Conservation (phyloP, 2,329 filamentous ascomycete species). For the Ceratocystis variospora region DNA sequence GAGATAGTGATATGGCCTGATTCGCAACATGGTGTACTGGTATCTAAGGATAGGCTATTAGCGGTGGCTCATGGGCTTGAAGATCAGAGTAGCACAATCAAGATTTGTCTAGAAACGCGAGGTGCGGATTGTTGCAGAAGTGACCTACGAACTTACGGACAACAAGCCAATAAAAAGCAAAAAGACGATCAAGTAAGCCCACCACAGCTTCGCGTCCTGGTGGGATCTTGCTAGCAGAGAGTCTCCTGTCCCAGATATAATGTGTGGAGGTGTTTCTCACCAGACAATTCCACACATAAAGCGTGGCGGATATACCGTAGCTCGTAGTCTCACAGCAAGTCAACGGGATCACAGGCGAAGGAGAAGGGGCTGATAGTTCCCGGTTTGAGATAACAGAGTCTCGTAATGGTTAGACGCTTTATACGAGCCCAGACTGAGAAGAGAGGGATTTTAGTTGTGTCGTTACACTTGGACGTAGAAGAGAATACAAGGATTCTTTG, state of each 20-base stretch:
- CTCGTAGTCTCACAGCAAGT: not conserved
- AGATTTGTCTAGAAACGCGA: not conserved
- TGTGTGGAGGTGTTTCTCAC: not conserved
- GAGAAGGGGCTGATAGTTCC: not conserved
- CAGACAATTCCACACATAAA: not conserved
- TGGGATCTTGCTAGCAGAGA: not conserved
- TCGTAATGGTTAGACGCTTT: not conserved
- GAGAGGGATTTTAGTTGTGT: not conserved
- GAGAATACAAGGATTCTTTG: no score
- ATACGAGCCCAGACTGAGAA: not conserved
- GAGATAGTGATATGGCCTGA: not conserved
- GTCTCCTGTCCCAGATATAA: not conserved
- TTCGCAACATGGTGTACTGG: no score
- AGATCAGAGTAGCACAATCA: not conserved
- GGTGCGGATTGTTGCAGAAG: not conserved
- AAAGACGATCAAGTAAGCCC: not conserved
- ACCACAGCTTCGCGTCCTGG: not conserved
- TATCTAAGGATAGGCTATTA: no score
- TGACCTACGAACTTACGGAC: not conserved
- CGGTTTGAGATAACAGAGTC: slow-evolving; percentile 1
- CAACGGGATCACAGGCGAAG: not conserved
- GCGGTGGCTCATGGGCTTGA: no score
- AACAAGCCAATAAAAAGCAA: not conserved
- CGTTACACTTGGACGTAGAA: not conserved
- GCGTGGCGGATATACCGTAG: not conserved